Conservation (phyloP, 2,329 filamentous ascomycete genomes). For the Blumeria graminis region DNA sequence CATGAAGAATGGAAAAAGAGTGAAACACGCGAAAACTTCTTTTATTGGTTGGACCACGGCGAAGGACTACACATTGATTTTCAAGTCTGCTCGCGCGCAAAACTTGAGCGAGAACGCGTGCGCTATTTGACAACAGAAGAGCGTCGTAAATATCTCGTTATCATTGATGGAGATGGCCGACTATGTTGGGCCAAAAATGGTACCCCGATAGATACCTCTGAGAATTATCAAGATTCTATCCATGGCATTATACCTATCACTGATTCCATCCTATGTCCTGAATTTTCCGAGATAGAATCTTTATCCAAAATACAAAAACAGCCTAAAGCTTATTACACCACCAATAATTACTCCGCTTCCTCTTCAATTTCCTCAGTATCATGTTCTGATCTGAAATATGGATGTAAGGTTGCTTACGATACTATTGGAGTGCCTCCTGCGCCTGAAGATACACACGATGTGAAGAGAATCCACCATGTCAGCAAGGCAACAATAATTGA, state of each 20-base stretch:
- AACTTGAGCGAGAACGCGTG: constrained; percentile 55
- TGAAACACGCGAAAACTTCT: constrained; percentile 67
- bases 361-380: constrained; percentile 15
- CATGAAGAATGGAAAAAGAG: constrained; percentile 64
- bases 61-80: constrained; percentile 48
- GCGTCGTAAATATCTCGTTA: constrained; percentile 55
- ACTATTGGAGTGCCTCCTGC: constrained; percentile 24
- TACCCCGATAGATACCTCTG: constrained; percentile 49
- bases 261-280: constrained; percentile 27
- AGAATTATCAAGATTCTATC: constrained; percentile 54
- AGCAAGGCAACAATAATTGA: constrained; percentile 53
- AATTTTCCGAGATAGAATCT: constrained; percentile 17
- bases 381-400: constrained; percentile 13
- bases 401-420: constrained; percentile 20
- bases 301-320: constrained; percentile 1
- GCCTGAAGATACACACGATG: constrained; percentile 38
- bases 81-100: constrained; percentile 45
- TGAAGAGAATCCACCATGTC: constrained; percentile 38
- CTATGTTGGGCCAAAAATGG: constrained; percentile 79
- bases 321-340: constrained; percentile 6
- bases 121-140: constrained; percentile 69
- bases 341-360: constrained; percentile 5
- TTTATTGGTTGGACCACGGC: constrained; percentile 78
- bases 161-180: constrained; percentile 46
- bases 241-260: constrained; percentile 42